Percentiles rank a stretch among this genome's conserved stretches.
Evolutionary conservation across 2,329 filamentous ascomycete genomes (phyloP).

Genomic region (Cladosporium sphaerospermum): DNA sequence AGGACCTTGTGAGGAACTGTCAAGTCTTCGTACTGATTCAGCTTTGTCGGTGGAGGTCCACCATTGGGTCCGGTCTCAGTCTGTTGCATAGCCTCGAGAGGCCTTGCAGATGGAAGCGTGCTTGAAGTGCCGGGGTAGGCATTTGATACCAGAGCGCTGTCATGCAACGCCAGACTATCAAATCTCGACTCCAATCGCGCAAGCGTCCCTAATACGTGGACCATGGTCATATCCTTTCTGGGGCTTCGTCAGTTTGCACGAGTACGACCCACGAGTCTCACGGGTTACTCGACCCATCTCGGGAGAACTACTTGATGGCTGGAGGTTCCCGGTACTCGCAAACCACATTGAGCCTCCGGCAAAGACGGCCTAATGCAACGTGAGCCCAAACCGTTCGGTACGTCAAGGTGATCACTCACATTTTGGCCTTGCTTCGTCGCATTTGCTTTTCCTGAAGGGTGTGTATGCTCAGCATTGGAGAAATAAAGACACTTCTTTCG

Average conservation of each 20-base stretch:
- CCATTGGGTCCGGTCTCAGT: background rate
- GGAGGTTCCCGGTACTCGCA: conserved; percentile 56
- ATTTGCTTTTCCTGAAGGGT: conserved; percentile 52
- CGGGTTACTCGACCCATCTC: background rate
- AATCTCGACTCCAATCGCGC: conserved; percentile 52
- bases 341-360: conserved; percentile 50
- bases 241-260: no score
- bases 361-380: conserved; percentile 38
- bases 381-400: background rate
- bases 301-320: conserved; percentile 50
- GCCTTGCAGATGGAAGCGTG: background rate
- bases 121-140: background rate
- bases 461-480: background rate
- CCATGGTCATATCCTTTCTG: conserved; percentile 58
- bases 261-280: background rate
- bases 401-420: conserved; percentile 32
- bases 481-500: background rate
- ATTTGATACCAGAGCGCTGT: background rate
- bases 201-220: conserved; percentile 54
- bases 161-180: conserved; percentile 33
- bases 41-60: background rate
- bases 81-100: background rate
- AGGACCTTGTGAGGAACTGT: conserved; percentile 48
- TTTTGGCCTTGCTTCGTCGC: conserved; percentile 56
- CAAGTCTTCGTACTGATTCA: conserved; percentile 20